Conservation (phyloP, 495 filamentous ascomycete genomes). For the Podospora fimiseda region DNA sequence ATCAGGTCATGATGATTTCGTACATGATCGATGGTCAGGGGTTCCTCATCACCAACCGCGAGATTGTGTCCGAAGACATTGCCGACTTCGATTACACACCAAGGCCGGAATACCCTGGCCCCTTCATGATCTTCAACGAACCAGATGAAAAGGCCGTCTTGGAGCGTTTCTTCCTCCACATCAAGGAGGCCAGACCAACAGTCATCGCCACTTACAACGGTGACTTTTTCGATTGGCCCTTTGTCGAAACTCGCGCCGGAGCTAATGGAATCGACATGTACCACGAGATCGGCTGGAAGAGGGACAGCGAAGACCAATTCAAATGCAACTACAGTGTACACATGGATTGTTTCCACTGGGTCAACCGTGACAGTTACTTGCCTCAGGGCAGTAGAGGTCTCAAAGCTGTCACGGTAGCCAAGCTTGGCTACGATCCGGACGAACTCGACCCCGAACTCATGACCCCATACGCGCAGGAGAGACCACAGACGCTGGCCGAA, state of each 20-base stretch:
- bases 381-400: slow-evolving; percentile 95
- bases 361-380: slow-evolving; percentile 96
- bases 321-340: slow-evolving; percentile 92
- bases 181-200: slow-evolving; percentile 89
- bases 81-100: slow-evolving; percentile 97
- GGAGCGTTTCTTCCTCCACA: slow-evolving; percentile 89
- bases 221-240: slow-evolving; percentile 99
- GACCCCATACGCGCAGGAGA: slow-evolving; percentile 87
- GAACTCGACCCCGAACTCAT: slow-evolving; percentile 97
- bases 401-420: slow-evolving; percentile 95
- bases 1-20: slow-evolving; percentile 99
- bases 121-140: slow-evolving; percentile 97
- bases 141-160: slow-evolving; percentile 82
- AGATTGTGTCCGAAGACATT: slow-evolving; percentile 97
- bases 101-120: slow-evolving; percentile 89
- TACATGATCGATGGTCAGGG: slow-evolving; percentile 99
- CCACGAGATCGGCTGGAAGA: slow-evolving; percentile 91
- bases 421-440: slow-evolving; percentile 96
- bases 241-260: slow-evolving; percentile 88
- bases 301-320: slow-evolving; percentile 92
- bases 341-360: slow-evolving; percentile 99
- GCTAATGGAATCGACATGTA: slow-evolving; percentile 99
- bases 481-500: slow-evolving; percentile 88
- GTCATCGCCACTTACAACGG: slow-evolving; percentile 99
- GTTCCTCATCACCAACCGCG: slow-evolving; percentile 95